Evolutionary conservation across 208 protist species (phyloP).

Genomic region (Angomonas desouzai): DNA sequence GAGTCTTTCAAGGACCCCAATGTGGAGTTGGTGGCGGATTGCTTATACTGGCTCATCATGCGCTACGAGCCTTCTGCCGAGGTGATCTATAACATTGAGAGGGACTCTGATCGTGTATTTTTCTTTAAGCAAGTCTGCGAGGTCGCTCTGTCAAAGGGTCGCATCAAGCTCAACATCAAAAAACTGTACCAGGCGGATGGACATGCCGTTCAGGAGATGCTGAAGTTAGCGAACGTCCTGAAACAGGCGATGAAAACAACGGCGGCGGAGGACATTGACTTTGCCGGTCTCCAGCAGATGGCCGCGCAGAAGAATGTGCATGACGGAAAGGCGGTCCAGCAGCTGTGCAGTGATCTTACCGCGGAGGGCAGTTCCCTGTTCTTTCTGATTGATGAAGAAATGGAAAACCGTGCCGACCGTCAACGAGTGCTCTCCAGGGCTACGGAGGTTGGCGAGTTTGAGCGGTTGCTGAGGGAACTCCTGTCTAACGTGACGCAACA

Average conservation of each 20-base stretch:
- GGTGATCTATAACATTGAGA: slow-evolving; percentile 88
- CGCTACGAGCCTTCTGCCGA: slow-evolving; percentile 91
- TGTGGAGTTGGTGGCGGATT: slow-evolving; percentile 93
- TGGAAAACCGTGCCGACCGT: slow-evolving; percentile 52
- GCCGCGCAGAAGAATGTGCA: slow-evolving; percentile 78
- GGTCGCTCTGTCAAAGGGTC: slow-evolving; percentile 75
- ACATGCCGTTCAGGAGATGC: slow-evolving; percentile 95
- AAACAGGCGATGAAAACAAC: slow-evolving; percentile 84
- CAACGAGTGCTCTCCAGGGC: slow-evolving; percentile 82
- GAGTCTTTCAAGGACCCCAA: slow-evolving; percentile 96
- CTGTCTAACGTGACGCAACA: slow-evolving; percentile 65
- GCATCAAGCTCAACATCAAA: slow-evolving; percentile 94
- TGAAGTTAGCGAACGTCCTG: slow-evolving; percentile 91
- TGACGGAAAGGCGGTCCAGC: slow-evolving; percentile 84
- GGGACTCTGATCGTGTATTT: slow-evolving; percentile 84
- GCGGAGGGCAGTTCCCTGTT: slow-evolving; percentile 84
- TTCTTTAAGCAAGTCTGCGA: slow-evolving; percentile 93
- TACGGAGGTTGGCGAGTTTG: slow-evolving; percentile 89
- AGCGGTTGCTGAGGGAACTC: slow-evolving; percentile 81
- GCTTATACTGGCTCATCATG: slow-evolving; percentile 91
- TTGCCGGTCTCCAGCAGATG: slow-evolving; percentile 76
- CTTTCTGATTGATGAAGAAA: slow-evolving; percentile 84
- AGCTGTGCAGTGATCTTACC: slow-evolving; percentile 89
- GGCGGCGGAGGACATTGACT: slow-evolving; percentile 67
- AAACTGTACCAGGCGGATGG: slow-evolving; percentile 93